Evolutionary conservation across 176 grass and related monocot species (phyloP).

Genomic region (Oryza nivara): DNA sequence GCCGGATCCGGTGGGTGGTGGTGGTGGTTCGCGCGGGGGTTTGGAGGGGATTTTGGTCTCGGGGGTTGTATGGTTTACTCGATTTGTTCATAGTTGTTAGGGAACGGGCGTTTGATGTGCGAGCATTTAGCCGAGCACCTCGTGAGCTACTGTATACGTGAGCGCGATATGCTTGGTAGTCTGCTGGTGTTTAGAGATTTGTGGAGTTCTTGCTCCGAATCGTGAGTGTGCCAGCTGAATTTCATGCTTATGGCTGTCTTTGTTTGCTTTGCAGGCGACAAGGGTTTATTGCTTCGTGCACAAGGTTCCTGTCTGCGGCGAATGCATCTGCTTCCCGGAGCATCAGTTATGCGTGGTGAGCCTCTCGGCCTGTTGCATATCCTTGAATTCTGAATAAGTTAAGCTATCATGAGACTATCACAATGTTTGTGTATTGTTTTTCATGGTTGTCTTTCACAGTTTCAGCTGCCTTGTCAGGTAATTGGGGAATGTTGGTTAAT

Average conservation of each 20-base stretch:
- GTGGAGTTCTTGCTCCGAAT: neutral
- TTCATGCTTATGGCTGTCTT: conserved; percentile 24
- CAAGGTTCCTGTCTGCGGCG: conserved; percentile 90
- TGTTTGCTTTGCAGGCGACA: conserved; percentile 71
- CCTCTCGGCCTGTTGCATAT: conserved; percentile 15
- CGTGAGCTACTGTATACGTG: neutral
- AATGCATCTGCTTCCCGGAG: conserved; percentile 95
- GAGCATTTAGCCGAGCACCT: neutral
- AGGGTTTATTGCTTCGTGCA: conserved; percentile 99
- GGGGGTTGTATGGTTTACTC: neutral
- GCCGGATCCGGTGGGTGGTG: conserved; percentile 10
- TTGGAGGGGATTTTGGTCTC: conserved; percentile 16
- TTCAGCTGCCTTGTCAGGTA: neutral
- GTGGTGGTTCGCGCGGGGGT: neutral
- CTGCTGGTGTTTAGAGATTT: conserved; percentile 28
- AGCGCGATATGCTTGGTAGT: neutral
- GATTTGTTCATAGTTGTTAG: neutral
- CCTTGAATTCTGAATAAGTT: neutral
- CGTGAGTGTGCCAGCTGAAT: neutral
- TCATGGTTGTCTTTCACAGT: conserved; percentile 9
- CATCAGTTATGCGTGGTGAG: conserved; percentile 95
- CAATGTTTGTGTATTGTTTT: conserved; percentile 4
- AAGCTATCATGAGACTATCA: neutral
- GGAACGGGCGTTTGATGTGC: neutral
- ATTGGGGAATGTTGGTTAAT: conserved; percentile 22